Evolutionary conservation across 345 rosid genomes (phyloP).

Genomic region (Syzygium jambos): DNA sequence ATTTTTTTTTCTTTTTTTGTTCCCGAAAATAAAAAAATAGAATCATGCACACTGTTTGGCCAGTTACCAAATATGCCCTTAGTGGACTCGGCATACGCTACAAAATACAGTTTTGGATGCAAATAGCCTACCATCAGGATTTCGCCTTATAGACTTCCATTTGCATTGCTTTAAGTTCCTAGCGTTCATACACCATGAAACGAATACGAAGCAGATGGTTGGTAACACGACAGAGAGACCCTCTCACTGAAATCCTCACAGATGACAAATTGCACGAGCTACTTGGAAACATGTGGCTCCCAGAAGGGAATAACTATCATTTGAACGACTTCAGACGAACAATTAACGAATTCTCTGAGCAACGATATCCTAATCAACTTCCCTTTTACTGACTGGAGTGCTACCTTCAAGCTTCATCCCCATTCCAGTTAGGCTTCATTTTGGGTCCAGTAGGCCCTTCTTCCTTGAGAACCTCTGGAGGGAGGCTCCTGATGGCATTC

Average conservation of each 20-base stretch:
- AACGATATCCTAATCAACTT: neutral
- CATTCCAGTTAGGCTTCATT: conserved; percentile 8
- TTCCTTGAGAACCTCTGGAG: conserved; percentile 8
- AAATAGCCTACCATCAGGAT: neutral
- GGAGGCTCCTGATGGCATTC: neutral
- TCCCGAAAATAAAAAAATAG: too few relatives aligned
- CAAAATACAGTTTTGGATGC: neutral
- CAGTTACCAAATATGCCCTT: too few relatives aligned
- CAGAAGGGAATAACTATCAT: neutral
- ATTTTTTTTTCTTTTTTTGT: too few relatives aligned
- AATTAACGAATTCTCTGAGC: neutral
- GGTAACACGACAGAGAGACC: neutral
- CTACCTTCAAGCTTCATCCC: conserved; percentile 8
- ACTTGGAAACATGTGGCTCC: neutral
- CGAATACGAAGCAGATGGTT: neutral
- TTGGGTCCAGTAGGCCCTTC: conserved; percentile 17
- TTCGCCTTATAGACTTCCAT: neutral
- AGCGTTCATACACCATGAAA: neutral
- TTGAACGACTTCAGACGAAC: neutral
- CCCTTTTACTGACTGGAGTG: neutral
- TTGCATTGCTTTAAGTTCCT: neutral
- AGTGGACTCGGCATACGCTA: neutral
- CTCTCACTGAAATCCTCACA: neutral
- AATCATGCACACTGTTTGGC: too few relatives aligned
- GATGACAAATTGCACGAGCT: neutral